These are phyloP conservation scores for Salix koriyanagi DNA, from an alignment of 345 rosid genomes.

Conservation along the genomic window DNA sequence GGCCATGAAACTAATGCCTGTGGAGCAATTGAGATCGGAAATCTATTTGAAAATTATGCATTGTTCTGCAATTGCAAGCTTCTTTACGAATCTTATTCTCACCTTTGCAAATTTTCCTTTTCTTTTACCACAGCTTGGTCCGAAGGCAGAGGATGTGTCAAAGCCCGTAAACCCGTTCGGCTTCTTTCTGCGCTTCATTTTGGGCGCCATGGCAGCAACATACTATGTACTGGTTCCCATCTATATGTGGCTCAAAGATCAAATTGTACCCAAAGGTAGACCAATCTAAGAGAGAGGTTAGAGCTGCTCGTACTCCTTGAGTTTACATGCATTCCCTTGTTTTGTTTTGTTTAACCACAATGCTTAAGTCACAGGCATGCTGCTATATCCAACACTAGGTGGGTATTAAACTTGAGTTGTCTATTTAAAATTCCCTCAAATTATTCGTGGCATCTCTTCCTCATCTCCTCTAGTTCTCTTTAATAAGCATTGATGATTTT, in stretches of 20 bases:
- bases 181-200: slow-evolving; percentile 59
- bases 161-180: slow-evolving; percentile 65
- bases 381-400: background rate
- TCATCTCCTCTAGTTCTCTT: background rate
- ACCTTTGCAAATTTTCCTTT: background rate
- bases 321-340: background rate
- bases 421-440: background rate
- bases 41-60: background rate
- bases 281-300: slow-evolving; percentile 44
- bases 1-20: background rate
- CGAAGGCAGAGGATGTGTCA: slow-evolving; percentile 77
- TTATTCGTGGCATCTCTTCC: background rate
- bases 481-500: background rate
- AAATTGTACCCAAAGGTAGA: slow-evolving; percentile 69
- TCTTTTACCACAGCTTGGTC: slow-evolving; percentile 65
- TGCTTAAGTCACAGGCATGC: background rate
- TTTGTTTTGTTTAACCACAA: background rate
- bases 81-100: background rate
- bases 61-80: background rate
- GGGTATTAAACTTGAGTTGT: background rate
- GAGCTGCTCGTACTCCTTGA: background rate
- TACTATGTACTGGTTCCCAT: slow-evolving; percentile 82
- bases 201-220: slow-evolving; percentile 72
- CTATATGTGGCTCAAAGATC: slow-evolving; percentile 98
- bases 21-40: background rate